Evolutionary conservation across 2,329 filamentous ascomycete genomes (phyloP), one percentile per base, ranked within the genome.

Genomic region (Cadophora luteo-olivacea): DNA sequence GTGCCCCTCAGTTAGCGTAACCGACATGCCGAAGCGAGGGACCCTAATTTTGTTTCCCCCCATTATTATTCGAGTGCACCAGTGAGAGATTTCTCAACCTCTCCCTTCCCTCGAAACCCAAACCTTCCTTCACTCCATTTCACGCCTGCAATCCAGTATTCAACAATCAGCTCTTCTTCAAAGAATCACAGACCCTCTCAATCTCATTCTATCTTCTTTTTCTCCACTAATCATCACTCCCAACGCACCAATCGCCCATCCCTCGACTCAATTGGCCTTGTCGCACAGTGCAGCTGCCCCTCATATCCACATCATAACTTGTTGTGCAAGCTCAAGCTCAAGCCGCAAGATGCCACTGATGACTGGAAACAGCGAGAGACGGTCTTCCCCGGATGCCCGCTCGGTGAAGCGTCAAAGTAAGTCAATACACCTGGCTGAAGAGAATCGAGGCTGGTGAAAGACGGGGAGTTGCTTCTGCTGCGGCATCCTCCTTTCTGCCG

Each of bases 331-430:
- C 24, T 6, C 41, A 38, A 14, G 38, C 65, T 5, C 36, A 67
- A 51, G 32, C 38, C 9, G 41, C 63, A 69, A 62, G 24, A 70
- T 73, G 67, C 64, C 68, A 54, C 25, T 69, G 38, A 70, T 65
- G n/a, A 36, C 32, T 22, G 24, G 45, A 41, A 38, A 58, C 45
- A 66, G 52, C 25, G 64, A 67, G 52, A 70, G 64, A 54, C 72
- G 72, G 73, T 72, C 74, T 60, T 76, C 75, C 45, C 71, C 74
- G 67, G 73, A 75, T 60, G 54, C 67, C 25, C 70, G 75, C 38
- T 70, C 69, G 19, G 69, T 77, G 9, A 78, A 78, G 70, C 71
- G 76, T 58, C 73, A 71, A 72, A 77, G 76, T 78, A 75, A 75
- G 76, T 67, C 45, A 49, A 22, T 49, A 49, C 4, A 19, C n/a